Base-by-base conservation (phyloP, 208 protist species). In the Leishmania martiniquensis region DNA sequence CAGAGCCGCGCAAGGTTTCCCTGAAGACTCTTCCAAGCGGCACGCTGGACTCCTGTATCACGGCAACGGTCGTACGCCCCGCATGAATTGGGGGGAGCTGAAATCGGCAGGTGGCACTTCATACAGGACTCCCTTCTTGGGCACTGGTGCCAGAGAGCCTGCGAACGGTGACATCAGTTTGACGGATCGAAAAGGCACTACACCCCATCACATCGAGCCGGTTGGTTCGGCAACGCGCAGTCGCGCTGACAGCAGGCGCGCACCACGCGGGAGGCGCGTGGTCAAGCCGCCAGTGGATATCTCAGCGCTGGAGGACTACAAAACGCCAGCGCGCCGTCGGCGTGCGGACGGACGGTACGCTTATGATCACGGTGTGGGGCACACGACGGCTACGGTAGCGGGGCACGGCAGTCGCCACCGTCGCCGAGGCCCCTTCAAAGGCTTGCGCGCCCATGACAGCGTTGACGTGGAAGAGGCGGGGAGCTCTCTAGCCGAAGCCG, bases 241-340 rank as follows among this genome's bases (percentile, higher is more conserved):
- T 0, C 72, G 63, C 73, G 17, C 7, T 73, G 52, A 20, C 51
- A 65, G 45, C 44, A 32, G 15, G 10, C 76, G 22, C 1, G 32
- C 17, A 25, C 52, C 29, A 60, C 78, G 68, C 2, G 59, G 55
- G 3, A 55, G 57, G 7, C 67, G 78, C 15, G 17, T 75, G 55
- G 72, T 75, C 45, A 63, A 80, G 70, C 73, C 62, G 1, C 70
- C 74, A 32, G 75, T 66, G 12, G 80, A 84, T 55, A 60, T 80
- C 32, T 39, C 44, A 25, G 34, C 51, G 42, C 9, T 84, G 51
- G 80, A 84, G 44, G 80, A 84, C 75, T 84, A 76, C 80, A 55
- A 79, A n/a, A 84, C 80, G 0, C 74, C 80, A 10, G 44, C 52
- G 32, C 67, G 75, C 10, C 80, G 37, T 59, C 68, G 49, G 52